These are phyloP conservation scores for Hagleromyces aurorensis DNA, from an alignment of 805 yeast genomes.

Conservation along the genomic window DNA sequence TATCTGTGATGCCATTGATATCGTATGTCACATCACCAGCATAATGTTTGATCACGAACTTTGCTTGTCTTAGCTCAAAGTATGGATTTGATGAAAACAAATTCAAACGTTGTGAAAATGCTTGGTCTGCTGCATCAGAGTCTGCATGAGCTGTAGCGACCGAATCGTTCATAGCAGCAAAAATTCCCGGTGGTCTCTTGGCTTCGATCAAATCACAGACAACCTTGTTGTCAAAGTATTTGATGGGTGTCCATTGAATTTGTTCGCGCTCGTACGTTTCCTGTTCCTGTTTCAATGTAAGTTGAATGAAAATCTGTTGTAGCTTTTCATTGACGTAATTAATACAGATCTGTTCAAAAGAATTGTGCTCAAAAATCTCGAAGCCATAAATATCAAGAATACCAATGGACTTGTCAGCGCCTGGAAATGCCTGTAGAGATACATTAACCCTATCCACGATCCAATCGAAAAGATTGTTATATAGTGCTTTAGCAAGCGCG, in stretches of 20 bases:
- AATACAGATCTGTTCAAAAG: slow-evolving; percentile 92
- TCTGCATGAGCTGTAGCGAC: slow-evolving; percentile 99
- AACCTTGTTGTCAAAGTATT: slow-evolving; percentile 90
- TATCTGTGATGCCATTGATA: slow-evolving; percentile 84
- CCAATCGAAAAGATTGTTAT: slow-evolving; percentile 92
- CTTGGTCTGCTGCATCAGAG: slow-evolving; percentile 91
- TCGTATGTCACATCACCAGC: slow-evolving; percentile 98
- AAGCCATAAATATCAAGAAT: slow-evolving; percentile 94
- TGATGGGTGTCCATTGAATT: slow-evolving; percentile 95
- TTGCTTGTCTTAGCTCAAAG: slow-evolving; percentile 79
- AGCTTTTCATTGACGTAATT: slow-evolving; percentile 93
- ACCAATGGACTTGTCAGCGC: slow-evolving; percentile 68
- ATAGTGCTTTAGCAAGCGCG: slow-evolving; percentile 90
- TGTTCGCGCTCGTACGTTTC: slow-evolving; percentile 94
- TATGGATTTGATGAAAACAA: slow-evolving; percentile 77
- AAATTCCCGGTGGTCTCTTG: slow-evolving; percentile 89
- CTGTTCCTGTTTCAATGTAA: slow-evolving; percentile 94
- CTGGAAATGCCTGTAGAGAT: slow-evolving; percentile 53
- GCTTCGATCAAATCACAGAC: slow-evolving; percentile 96
- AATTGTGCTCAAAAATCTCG: slow-evolving; percentile 90
- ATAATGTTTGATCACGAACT: slow-evolving; percentile 88
- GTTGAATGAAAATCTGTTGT: slow-evolving; percentile 92
- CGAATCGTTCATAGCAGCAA: slow-evolving; percentile 94
- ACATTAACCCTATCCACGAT: slow-evolving; percentile 84
- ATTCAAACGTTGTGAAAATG: slow-evolving; percentile 85